Conservation (phyloP, 371 early-diverging fungal species). For the Capillidium heterosporum region DNA sequence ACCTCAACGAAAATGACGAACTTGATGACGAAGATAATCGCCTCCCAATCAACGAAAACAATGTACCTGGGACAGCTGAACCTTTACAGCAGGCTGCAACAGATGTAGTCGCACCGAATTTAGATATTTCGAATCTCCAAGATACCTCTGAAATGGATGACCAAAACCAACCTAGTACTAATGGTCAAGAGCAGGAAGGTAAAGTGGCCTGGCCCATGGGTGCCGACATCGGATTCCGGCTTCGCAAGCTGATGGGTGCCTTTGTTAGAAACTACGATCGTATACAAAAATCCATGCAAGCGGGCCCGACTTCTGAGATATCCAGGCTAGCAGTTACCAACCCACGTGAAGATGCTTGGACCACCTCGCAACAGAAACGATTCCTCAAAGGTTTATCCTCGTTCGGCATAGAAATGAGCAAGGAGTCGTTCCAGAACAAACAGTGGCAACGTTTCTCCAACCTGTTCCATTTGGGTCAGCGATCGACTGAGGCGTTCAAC, state of each 20-base stretch:
- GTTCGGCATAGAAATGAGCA: neutral
- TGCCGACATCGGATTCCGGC: slow-evolving; percentile 47
- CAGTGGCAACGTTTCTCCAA: neutral
- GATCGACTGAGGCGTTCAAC: neutral
- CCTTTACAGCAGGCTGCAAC: no score
- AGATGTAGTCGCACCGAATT: neutral
- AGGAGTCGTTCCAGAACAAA: slow-evolving; percentile 1
- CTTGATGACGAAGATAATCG: no score
- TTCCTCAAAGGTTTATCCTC: slow-evolving; percentile 8
- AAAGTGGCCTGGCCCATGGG: slow-evolving; percentile 36
- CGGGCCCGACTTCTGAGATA: neutral
- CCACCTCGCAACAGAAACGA: slow-evolving; percentile 22
- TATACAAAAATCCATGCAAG: neutral
- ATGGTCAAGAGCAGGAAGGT: neutral
- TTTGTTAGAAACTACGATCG: slow-evolving; percentile 31
- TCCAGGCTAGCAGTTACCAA: neutral
- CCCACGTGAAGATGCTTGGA: neutral
- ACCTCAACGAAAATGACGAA: slow-evolving; percentile 9
- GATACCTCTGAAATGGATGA: neutral
- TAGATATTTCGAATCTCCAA: neutral
- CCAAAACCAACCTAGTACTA: neutral
- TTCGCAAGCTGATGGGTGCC: slow-evolving; percentile 49
- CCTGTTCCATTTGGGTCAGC: neutral
- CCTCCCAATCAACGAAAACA: no score
- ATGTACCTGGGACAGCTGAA: no score